A percentile compares a stretch with the other conserved stretches of the same genome.
phyloP scores from a whole-genome alignment of 2,329 filamentous ascomycete species.

The Grosmannia huntii region DNA sequence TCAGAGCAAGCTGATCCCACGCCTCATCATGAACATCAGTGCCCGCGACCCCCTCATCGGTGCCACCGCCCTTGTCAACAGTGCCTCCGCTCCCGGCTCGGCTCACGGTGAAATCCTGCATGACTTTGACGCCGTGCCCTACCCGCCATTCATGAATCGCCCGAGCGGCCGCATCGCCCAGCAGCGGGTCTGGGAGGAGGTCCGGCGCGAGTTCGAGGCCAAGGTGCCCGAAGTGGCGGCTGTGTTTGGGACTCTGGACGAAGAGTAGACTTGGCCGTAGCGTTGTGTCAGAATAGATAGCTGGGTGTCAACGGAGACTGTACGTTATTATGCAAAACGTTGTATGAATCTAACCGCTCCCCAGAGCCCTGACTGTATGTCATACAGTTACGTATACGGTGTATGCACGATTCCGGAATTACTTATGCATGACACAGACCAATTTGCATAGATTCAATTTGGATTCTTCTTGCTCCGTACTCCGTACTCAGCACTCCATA shows the following conservation, averaged over 20 bases:
- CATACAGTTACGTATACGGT: too few species aligned
- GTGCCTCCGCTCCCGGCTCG: constrained; percentile 19
- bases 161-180: constrained; percentile 15
- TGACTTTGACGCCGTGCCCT: constrained; percentile 22
- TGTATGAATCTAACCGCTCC: too few species aligned
- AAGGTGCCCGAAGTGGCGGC: constrained; percentile 17
- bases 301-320: too few species aligned
- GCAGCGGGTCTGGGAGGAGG: constrained; percentile 17
- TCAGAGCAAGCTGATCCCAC: constrained; percentile 22
- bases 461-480: too few species aligned
- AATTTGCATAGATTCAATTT: too few species aligned
- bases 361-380: too few species aligned
- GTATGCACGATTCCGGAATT: too few species aligned
- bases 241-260: constrained; percentile 14
- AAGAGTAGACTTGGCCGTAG: background rate
- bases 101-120: constrained; percentile 24
- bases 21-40: constrained; percentile 25
- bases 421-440: too few species aligned
- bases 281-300: too few species aligned
- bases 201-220: constrained; percentile 14
- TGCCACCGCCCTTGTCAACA: constrained; percentile 25
- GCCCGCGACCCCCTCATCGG: constrained; percentile 22
- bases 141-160: constrained; percentile 24
- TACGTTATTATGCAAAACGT: too few species aligned
- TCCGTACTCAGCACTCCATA: too few species aligned